phyloP scores from a whole-genome alignment of 116 monocot genomes.

The Trichopus zeylanicus region DNA sequence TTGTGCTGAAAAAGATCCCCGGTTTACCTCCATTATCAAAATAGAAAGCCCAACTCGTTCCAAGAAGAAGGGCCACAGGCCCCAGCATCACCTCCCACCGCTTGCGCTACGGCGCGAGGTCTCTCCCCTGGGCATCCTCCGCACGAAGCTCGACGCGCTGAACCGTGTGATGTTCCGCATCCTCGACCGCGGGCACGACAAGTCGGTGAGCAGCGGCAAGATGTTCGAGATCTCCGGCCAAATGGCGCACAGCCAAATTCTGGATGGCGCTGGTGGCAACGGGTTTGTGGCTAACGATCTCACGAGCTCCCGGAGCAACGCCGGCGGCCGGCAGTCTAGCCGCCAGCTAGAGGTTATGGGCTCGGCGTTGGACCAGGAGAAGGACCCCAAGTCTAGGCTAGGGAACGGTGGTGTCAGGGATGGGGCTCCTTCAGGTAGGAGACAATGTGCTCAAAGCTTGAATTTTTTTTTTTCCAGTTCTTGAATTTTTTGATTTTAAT shows the following conservation, averaged over 20 bases:
- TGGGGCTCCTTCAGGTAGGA: slow-evolving; percentile 20
- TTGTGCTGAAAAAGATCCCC: too few species aligned
- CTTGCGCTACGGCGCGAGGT: background rate
- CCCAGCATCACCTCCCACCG: background rate
- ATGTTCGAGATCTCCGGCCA: slow-evolving; percentile 5
- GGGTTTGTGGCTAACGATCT: background rate
- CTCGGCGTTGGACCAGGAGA: slow-evolving; percentile 1
- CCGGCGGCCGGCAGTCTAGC: background rate
- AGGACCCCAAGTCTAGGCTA: slow-evolving; percentile 8
- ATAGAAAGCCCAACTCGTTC: too few species aligned
- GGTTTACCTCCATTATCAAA: too few species aligned
- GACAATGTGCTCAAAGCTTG: too few species aligned
- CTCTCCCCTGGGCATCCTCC: background rate
- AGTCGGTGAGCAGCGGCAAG: slow-evolving; percentile 7
- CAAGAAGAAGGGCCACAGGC: too few species aligned
- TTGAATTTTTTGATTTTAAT: background rate
- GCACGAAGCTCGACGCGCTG: slow-evolving; percentile 5
- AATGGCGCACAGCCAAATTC: slow-evolving; percentile 12
- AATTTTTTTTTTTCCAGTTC: too few species aligned
- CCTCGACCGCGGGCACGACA: slow-evolving; percentile 23
- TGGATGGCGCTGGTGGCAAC: background rate
- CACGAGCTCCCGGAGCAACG: background rate
- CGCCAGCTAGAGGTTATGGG: slow-evolving; percentile 5
- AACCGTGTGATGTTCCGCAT: slow-evolving; percentile 31
- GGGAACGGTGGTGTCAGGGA: slow-evolving; percentile 6